Evolutionary conservation across 1,284 basidiomycete species (phyloP), one percentile per base, ranked within the genome.

Genomic region (Moesziomyces antarcticus): DNA sequence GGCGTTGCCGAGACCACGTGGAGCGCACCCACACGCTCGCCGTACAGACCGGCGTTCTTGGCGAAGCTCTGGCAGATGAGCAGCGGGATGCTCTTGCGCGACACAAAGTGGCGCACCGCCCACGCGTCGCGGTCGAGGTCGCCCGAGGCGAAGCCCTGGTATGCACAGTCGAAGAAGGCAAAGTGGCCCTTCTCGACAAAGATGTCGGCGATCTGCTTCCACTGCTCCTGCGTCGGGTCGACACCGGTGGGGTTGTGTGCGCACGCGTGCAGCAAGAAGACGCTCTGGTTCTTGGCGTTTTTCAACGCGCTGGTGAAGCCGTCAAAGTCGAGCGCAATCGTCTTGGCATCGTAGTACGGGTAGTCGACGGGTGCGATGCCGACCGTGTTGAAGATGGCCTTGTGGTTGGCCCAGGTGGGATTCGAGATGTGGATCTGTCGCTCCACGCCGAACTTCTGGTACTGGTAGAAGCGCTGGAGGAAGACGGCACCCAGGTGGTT

Each of bases 381-480:
- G 46, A 92, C 91, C 76, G 92, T 92, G 79, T 88, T 89, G 86
- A 97, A 91, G 84, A 98, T 93, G 40, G 92, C 90, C 79, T 91
- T 89, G 86, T 98, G 94, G 86, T 94, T 97, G 62, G 90, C 94
- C 95, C 95, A 98, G 30, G 95, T 97, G 37, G 94, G 94, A 84
- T 94, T 90, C 82, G 92, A 93, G 78, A 97, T 83, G 85, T 90
- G 93, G 68, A 96, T 86, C 76, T 88, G 88, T 51, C 74, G 73
- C 25, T 75, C 66, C 47, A 63, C 71, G 43, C 72, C 77, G n/a
- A 63, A 66, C 52, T 88, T 85, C 46, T 70, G 70, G 66, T 78
- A 84, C 42, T 87, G 85, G 85, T 96, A 97, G 85, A 93, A 96
- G 56, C 89, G 89, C 65, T 90, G 89, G 63, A 99, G 86, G 87